phyloP scores from a whole-genome alignment of 1,139 yeast genomes.

The Taphrina deformans region DNA sequence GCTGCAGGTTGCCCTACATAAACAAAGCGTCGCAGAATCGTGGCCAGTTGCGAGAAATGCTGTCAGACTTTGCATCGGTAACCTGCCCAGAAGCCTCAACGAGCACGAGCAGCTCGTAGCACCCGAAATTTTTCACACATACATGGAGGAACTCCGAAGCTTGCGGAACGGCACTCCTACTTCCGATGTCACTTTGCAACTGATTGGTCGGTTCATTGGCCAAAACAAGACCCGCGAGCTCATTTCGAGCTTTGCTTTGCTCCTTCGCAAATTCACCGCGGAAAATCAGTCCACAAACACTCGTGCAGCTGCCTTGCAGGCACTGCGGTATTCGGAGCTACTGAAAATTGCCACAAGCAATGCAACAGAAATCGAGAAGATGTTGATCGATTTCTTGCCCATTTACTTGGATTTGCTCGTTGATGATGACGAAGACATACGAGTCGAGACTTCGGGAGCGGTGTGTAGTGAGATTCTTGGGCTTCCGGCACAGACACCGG shows the following conservation, averaged over 20 bases:
- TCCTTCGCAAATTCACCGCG: neutral
- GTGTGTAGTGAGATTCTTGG: neutral
- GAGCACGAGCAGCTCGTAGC: too few species aligned
- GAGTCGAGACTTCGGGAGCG: neutral
- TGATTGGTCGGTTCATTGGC: neutral
- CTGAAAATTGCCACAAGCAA: neutral
- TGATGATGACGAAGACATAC: slow-evolving; percentile 29
- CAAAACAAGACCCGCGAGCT: neutral
- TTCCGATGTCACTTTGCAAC: slow-evolving; percentile 7
- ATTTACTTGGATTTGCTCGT: neutral
- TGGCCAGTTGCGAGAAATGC: slow-evolving; percentile 16
- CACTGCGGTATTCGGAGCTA: neutral
- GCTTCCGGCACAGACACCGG: neutral
- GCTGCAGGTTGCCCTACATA: neutral
- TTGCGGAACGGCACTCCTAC: neutral
- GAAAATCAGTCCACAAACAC: neutral
- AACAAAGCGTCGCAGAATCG: slow-evolving; percentile 1
- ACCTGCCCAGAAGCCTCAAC: neutral
- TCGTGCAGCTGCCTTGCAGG: neutral
- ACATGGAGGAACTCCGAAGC: neutral
- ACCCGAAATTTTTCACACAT: neutral
- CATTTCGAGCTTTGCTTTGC: neutral
- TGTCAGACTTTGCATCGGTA: slow-evolving; percentile 3
- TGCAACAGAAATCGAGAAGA: neutral
- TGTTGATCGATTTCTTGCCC: neutral